Evolutionary conservation across 2,329 filamentous ascomycete species (phyloP).

Genomic region (Ophiognomonia clavigignenti-juglandacearum): DNA sequence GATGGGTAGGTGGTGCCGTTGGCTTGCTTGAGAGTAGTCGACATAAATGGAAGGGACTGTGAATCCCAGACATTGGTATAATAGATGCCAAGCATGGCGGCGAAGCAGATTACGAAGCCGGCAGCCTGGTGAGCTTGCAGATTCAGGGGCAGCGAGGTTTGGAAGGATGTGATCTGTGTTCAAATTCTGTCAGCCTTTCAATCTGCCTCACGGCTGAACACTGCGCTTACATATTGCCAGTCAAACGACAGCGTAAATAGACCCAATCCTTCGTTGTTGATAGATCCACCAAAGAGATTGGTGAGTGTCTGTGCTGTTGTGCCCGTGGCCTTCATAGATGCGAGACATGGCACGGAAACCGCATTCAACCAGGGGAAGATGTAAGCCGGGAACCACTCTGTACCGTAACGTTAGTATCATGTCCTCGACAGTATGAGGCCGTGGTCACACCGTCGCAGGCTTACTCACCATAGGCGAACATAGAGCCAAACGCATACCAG

Average conservation of each 20-base stretch:
- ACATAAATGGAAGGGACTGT: slow-evolving; percentile 48
- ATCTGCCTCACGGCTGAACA: not conserved
- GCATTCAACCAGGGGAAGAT: slow-evolving; percentile 52
- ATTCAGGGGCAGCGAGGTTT: slow-evolving; percentile 47
- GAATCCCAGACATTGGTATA: slow-evolving; percentile 45
- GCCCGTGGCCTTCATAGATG: slow-evolving; percentile 45
- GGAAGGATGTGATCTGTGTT: slow-evolving; percentile 47
- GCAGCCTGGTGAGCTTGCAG: slow-evolving; percentile 41
- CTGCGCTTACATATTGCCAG: slow-evolving; percentile 47
- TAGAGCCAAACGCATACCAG: slow-evolving; percentile 44
- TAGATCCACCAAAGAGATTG: slow-evolving; percentile 45
- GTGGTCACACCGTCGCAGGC: too few relatives aligned
- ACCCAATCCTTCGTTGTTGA: slow-evolving; percentile 48
- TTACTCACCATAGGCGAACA: slow-evolving; percentile 34
- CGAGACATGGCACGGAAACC: slow-evolving; percentile 49
- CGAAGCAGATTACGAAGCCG: slow-evolving; percentile 44
- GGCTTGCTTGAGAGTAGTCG: slow-evolving; percentile 36
- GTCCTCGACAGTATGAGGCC: too few relatives aligned
- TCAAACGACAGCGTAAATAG: slow-evolving; percentile 46
- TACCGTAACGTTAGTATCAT: not conserved
- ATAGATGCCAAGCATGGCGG: slow-evolving; percentile 47
- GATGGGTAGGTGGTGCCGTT: slow-evolving; percentile 38
- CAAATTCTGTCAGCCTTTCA: slow-evolving; percentile 4
- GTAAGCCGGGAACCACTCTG: slow-evolving; percentile 49
- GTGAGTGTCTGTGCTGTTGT: slow-evolving; percentile 38